These are phyloP conservation scores for Phytophthora megakarya DNA, from an alignment of 352 stramenopile species.

Conservation along the genomic window DNA sequence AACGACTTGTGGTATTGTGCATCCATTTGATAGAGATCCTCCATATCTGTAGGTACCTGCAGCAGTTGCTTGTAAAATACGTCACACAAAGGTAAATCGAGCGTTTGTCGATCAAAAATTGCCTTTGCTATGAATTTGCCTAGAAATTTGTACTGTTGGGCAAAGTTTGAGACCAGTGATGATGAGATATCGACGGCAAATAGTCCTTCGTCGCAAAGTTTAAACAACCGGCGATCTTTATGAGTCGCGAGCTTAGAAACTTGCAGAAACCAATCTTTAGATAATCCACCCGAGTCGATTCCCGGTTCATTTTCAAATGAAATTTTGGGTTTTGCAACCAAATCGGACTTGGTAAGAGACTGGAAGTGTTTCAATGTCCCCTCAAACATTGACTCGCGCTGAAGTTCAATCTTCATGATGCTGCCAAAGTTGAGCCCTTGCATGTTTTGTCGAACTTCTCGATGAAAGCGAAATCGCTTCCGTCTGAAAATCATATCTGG, in stretches of 20 bases:
- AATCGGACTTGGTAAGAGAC: slow-evolving; percentile 46
- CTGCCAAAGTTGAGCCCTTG: slow-evolving; percentile 39
- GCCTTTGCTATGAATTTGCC: slow-evolving; percentile 86
- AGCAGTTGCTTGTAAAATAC: slow-evolving; percentile 77
- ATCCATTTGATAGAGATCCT: slow-evolving; percentile 78
- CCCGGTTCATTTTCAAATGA: slow-evolving; percentile 82
- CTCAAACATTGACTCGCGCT: slow-evolving; percentile 65
- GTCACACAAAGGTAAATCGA: slow-evolving; percentile 82
- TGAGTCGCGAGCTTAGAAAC: slow-evolving; percentile 56
- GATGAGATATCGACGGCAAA: slow-evolving; percentile 57
- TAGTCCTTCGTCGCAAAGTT: slow-evolving; percentile 51
- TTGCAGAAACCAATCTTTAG: slow-evolving; percentile 90
- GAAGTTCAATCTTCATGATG: slow-evolving; percentile 52
- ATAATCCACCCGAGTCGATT: slow-evolving; percentile 89
- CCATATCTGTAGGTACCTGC: slow-evolving; percentile 43
- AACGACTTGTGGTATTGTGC: slow-evolving; percentile 83
- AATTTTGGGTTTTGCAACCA: slow-evolving; percentile 78
- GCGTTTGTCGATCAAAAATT: slow-evolving; percentile 84
- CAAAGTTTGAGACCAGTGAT: slow-evolving; percentile 31
- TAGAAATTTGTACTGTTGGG: slow-evolving; percentile 65
- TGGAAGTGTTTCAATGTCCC: slow-evolving; percentile 69
- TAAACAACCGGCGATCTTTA: slow-evolving; percentile 53
- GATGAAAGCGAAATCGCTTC: slow-evolving; percentile 87
- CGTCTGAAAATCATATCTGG: slow-evolving; percentile 84
- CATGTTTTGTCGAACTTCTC: slow-evolving; percentile 60